Evolutionary conservation across 805 yeast species (phyloP), one percentile per base, ranked within the genome.

Genomic region (Teunomyces cretensis): DNA sequence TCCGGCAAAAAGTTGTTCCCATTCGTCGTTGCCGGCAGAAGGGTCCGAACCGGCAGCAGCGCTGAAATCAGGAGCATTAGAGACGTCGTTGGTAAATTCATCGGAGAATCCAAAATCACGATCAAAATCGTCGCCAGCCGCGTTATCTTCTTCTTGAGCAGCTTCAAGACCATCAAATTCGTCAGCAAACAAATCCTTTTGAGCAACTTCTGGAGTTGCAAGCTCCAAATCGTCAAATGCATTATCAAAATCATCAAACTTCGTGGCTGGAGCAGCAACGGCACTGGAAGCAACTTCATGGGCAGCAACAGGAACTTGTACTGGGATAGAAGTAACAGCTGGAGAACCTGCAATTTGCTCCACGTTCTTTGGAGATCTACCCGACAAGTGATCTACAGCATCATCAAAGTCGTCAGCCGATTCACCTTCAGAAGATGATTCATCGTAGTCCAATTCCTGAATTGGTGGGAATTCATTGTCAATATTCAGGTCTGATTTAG

Each of bases 1-100:
- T 0, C 95, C 96, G 3, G 95, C 92, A 69, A 90, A 90, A 19
- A 90, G 76, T 67, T 88, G 91, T 58, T 90, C 96, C 97, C 97
- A 90, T 62, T 90, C 97, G 57, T 88, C 96, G 43, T 74, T 77
- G 26, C 68, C 47, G 22, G 22, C 22, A 12, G 55, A 45, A 4
- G 49, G 44, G 8, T 39, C 45, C 1, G 33, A 31, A 6, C 48
- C 43, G 2, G 45, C 27, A 16, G 50, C 48, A 17, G 48, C 48
- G 27, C 46, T 41, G 33, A 55, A 58, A 15, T 51, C 52, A 2
- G 58, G 49, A 8, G 43, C 49, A 11, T 49, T 47, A 4, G 49
- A 45, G 7, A 26, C 45, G 13, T 38, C 40, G 30, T 39, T 55
- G n/a, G 68, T 65, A 46, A 68, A 68, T 9, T 59, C 67, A 33